Percentiles rank a stretch among this genome's conserved stretches.
Evolutionary conservation across 2,329 filamentous ascomycete species (phyloP).

Genomic region (Penicillium sp.): DNA sequence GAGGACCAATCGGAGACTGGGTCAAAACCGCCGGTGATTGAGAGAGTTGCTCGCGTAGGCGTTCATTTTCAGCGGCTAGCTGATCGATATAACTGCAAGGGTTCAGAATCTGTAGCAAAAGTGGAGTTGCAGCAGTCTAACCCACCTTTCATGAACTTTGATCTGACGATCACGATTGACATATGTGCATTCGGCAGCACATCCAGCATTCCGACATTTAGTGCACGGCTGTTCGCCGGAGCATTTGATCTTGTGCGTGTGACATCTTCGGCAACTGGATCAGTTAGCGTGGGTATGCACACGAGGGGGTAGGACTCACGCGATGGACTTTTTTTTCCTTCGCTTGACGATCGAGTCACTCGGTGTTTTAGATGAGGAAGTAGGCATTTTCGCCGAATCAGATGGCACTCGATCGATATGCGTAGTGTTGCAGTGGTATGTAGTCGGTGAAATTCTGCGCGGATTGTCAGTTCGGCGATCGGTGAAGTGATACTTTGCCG

Average conservation of each 20-base stretch:
- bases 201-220: slow-evolving; percentile 18
- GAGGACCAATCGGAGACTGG: not conserved
- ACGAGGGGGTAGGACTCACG: slow-evolving; percentile 9
- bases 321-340: slow-evolving; percentile 24
- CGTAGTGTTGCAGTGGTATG: not conserved
- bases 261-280: slow-evolving; percentile 21
- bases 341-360: slow-evolving; percentile 10
- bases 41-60: slow-evolving; percentile 18
- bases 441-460: not conserved
- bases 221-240: slow-evolving; percentile 22
- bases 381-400: slow-evolving; percentile 6
- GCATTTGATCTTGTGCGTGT: slow-evolving; percentile 26
- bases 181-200: slow-evolving; percentile 17
- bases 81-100: slow-evolving; percentile 29
- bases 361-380: not conserved
- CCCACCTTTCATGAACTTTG: slow-evolving; percentile 25
- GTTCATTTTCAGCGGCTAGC: slow-evolving; percentile 25
- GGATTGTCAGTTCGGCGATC: not conserved
- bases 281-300: not conserved
- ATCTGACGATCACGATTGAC: slow-evolving; percentile 24
- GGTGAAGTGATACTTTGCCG: slow-evolving; percentile 14
- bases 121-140: not conserved
- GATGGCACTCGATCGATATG: not conserved
- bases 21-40: slow-evolving; percentile 7
- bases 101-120: not conserved